Evolutionary conservation across 805 yeast genomes (phyloP), one percentile per base, ranked within the genome.

Genomic region (Kluyveromyces lactis): DNA sequence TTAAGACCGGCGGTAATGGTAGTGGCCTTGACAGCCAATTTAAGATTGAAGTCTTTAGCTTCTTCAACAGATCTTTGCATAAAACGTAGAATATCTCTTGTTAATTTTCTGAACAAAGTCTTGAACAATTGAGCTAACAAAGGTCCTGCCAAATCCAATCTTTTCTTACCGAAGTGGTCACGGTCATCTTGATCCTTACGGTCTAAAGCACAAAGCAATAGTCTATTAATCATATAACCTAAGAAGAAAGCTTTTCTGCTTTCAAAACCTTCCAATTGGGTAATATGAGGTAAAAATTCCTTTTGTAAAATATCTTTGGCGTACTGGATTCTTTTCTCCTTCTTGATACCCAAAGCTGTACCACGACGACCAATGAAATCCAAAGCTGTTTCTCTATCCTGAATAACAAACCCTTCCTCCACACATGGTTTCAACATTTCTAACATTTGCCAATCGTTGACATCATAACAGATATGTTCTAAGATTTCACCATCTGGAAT

Each of bases 1-100:
- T 94, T 85, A 65, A 92, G 75, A 61, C 99, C 99, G 45, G 95
- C 90, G 28, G 99, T 92, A 53, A 92, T 86, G 2, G 97, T 92
- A 51, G 89, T 89, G 13, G 97, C 86, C 68, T 92, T 90, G 50
- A 92, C 97, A 29, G 98, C 98, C 56, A 92, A 75, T 39, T 95
- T 87, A 68, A 92, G 75, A 61, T 90, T 90, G 73, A 92, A 92
- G 62, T 90, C 98, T 64, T 86, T 86, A 63, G 94, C 95, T 53
- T 92, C 87, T 68, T 92, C 99, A 42, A 92, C 96, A 62, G 98
- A 92, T 69, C 95, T 84, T 66, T 90, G 97, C 98, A 92, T 90
- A 64, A 89, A 90, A 66, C 95, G 81, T 72, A 86, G 89, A 56
- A 92, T 92, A 63, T 92, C 99, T 54, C 85, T 80, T n/a, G 97